Conservation (phyloP, 495 filamentous ascomycete genomes). For the Daldinia childiae region DNA sequence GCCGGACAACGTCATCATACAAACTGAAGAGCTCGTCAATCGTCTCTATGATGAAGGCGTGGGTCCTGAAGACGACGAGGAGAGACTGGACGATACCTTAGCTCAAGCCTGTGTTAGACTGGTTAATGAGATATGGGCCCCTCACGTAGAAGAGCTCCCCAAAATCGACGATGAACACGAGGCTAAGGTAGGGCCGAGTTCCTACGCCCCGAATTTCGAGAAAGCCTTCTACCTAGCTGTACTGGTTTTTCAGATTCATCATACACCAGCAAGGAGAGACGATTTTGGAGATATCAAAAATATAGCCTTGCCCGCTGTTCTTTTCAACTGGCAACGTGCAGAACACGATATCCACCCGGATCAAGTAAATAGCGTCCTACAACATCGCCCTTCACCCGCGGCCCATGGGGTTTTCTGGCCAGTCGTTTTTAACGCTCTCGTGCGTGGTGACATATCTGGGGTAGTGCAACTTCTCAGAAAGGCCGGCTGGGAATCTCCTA, state of each 20-base stretch:
- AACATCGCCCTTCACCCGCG: slow-evolving; percentile 73
- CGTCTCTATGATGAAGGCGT: slow-evolving; percentile 67
- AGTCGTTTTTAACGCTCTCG: slow-evolving; percentile 68
- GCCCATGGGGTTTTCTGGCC: slow-evolving; percentile 83
- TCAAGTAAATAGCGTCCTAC: slow-evolving; percentile 68
- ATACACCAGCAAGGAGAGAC: slow-evolving; percentile 62
- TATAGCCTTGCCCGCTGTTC: slow-evolving; percentile 71
- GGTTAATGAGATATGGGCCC: slow-evolving; percentile 64
- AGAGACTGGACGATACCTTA: slow-evolving; percentile 64
- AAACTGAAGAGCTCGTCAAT: slow-evolving; percentile 63
- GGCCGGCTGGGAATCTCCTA: slow-evolving; percentile 78
- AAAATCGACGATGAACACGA: slow-evolving; percentile 59
- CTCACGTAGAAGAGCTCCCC: slow-evolving; percentile 57
- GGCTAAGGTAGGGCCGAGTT: slow-evolving; percentile 70
- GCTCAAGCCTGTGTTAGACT: slow-evolving; percentile 65
- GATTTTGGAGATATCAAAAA: slow-evolving; percentile 48
- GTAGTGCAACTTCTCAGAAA: slow-evolving; percentile 70
- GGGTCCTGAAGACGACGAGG: slow-evolving; percentile 61
- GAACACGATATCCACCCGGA: slow-evolving; percentile 70
- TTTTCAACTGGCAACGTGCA: slow-evolving; percentile 80
- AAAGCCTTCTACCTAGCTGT: slow-evolving; percentile 79
- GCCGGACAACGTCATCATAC: slow-evolving; percentile 62
- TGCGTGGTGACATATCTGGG: slow-evolving; percentile 74
- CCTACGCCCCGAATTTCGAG: slow-evolving; percentile 64
- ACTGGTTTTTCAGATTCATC: slow-evolving; percentile 76